Evolutionary conservation across 768 basidiomycete genomes (phyloP).

Genomic region (Naematelia encephala): DNA sequence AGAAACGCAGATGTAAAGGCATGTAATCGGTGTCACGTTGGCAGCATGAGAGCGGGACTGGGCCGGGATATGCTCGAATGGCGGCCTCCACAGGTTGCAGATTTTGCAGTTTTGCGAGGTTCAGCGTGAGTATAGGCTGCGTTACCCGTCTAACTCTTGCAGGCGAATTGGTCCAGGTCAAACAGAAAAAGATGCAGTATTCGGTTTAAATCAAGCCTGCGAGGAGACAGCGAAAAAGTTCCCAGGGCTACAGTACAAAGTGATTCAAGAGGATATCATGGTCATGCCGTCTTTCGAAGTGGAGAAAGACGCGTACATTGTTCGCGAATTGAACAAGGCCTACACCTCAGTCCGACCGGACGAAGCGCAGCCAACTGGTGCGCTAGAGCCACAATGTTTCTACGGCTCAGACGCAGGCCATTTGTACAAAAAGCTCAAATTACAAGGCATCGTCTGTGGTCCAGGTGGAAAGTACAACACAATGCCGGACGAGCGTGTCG

Average conservation of each 20-base stretch:
- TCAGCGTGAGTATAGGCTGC: constrained; percentile 16
- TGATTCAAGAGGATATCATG: constrained; percentile 7
- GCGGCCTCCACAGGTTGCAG: constrained; percentile 21
- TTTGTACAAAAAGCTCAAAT: constrained; percentile 4
- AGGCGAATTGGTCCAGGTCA: constrained; percentile 25
- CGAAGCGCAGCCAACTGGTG: constrained; percentile 4
- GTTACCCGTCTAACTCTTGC: not conserved
- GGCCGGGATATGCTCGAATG: constrained; percentile 18
- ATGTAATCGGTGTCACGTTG: constrained; percentile 12
- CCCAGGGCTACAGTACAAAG: constrained; percentile 11
- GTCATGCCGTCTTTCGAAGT: constrained; percentile 24
- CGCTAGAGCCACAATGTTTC: constrained; percentile 12
- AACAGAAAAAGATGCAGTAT: constrained; percentile 12
- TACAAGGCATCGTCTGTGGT: constrained; percentile 21
- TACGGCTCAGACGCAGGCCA: constrained; percentile 9
- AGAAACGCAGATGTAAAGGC: constrained; percentile 17
- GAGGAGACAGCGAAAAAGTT: constrained; percentile 6
- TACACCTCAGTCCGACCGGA: constrained; percentile 14
- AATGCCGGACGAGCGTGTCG: constrained; percentile 21
- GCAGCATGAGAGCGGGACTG: constrained; percentile 9
- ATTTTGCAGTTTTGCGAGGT: constrained; percentile 12
- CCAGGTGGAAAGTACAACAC: constrained; percentile 23
- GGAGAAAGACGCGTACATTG: constrained; percentile 14
- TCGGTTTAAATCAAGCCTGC: constrained; percentile 10
- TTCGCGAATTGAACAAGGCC: constrained; percentile 11